Conservation (phyloP, 805 yeast species). For the Nakazawaea ishiwadae region DNA sequence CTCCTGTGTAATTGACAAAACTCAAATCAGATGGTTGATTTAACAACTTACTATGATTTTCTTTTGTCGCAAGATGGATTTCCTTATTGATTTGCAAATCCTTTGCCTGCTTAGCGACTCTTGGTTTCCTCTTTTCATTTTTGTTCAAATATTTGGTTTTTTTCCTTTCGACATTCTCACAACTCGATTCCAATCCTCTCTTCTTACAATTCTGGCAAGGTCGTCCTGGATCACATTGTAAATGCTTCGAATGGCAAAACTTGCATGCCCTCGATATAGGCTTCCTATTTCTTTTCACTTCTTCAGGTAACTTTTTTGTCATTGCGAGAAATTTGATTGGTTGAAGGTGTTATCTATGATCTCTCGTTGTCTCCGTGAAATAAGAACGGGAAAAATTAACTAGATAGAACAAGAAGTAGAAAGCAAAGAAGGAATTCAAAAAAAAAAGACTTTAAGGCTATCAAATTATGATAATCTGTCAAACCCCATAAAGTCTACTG, state of each 20-base stretch:
- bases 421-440: background rate
- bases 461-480: no score
- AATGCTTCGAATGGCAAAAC: slow-evolving; percentile 68
- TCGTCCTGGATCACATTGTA: slow-evolving; percentile 65
- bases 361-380: no score
- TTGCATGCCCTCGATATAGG: slow-evolving; percentile 69
- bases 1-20: slow-evolving; percentile 6
- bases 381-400: no score
- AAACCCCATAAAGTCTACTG: no score
- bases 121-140: background rate
- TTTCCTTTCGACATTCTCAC: slow-evolving; percentile 57
- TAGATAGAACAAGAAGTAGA: background rate
- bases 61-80: background rate
- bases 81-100: background rate
- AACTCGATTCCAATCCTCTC: slow-evolving; percentile 48
- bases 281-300: slow-evolving; percentile 48
- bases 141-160: slow-evolving; percentile 25
- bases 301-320: slow-evolving; percentile 58
- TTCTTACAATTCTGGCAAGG: slow-evolving; percentile 72
- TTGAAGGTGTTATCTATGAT: no score
- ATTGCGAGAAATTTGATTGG: slow-evolving; percentile 28
- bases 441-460: background rate
- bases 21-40: background rate
- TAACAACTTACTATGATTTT: no score
- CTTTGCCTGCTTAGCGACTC: background rate